Evolutionary conservation across 2,329 filamentous ascomycete genomes (phyloP).

Genomic region (Cladosporium halotolerans): DNA sequence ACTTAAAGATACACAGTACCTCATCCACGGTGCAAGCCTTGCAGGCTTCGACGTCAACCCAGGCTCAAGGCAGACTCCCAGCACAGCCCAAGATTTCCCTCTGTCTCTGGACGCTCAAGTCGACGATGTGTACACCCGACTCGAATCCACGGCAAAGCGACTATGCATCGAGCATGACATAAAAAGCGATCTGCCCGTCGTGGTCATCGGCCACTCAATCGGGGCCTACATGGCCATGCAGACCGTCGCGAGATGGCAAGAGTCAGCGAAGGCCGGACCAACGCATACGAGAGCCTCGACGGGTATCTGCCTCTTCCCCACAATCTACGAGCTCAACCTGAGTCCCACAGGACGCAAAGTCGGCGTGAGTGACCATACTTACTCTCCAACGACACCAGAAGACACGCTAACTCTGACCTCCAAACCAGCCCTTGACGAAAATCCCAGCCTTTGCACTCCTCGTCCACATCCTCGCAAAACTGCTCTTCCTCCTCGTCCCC

Average conservation of each 20-base stretch:
- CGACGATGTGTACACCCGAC: not conserved
- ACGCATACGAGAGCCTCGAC: conserved; percentile 18
- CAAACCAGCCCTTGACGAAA: conserved; percentile 12
- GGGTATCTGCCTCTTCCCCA: conserved; percentile 41
- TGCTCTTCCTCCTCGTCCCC: conserved; percentile 41
- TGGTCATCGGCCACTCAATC: conserved; percentile 43
- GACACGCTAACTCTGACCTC: not conserved
- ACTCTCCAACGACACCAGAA: conserved; percentile 12
- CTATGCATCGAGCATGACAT: not conserved
- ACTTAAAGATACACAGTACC: conserved; percentile 36
- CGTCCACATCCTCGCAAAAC: conserved; percentile 14
- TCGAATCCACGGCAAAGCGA: not conserved
- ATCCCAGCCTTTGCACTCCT: conserved; percentile 34
- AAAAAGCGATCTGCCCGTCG: conserved; percentile 18
- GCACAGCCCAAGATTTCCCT: not conserved
- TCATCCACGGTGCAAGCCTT: conserved; percentile 36
- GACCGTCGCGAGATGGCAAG: conserved; percentile 19
- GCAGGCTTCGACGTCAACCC: conserved; percentile 37
- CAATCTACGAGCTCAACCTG: conserved; percentile 41
- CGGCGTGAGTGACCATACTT: conserved; percentile 28
- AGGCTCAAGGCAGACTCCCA: conserved; percentile 13
- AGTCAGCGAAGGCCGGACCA: not conserved
- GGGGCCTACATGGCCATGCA: conserved; percentile 43
- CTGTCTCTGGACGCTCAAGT: conserved; percentile 3
- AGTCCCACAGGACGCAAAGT: conserved; percentile 38